Evolutionary conservation across 306 rosid species (phyloP).

Genomic region (Begonia peltatifolia): DNA sequence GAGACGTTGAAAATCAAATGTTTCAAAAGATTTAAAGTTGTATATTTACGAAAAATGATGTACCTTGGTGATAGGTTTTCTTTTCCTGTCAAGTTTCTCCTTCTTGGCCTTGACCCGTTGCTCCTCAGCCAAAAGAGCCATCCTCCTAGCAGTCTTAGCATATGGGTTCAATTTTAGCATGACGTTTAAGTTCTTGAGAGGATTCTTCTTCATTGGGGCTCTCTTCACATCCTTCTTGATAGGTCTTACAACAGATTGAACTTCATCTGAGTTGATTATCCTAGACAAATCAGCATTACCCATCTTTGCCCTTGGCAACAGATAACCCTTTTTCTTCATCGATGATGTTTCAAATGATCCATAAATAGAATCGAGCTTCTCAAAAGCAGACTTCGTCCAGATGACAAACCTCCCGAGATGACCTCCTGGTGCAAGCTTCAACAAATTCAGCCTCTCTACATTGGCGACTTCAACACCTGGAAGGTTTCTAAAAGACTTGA

Average conservation of each 20-base stretch:
- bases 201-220: conserved; percentile 24
- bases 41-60: not conserved
- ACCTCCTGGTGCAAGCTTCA: conserved; percentile 36
- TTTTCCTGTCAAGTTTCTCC: conserved; percentile 27
- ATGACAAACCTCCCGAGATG: conserved; percentile 29
- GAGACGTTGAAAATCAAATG: too few species aligned
- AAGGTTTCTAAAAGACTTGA: conserved; percentile 24
- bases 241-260: conserved; percentile 27
- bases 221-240: conserved; percentile 20
- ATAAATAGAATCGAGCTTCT: conserved; percentile 28
- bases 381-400: conserved; percentile 31
- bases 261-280: conserved; percentile 26
- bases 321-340: conserved; percentile 27
- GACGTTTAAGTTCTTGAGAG: conserved; percentile 24
- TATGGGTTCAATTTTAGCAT: conserved; percentile 25
- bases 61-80: conserved; percentile 21
- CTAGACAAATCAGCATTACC: conserved; percentile 22
- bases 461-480: conserved; percentile 22
- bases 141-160: conserved; percentile 30
- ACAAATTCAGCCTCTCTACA: conserved; percentile 26
- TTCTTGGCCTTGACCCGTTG: conserved; percentile 24
- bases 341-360: conserved; percentile 25
- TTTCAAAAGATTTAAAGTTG: too few species aligned
- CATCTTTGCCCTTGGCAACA: conserved; percentile 30
- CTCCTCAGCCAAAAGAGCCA: conserved; percentile 27